Percentiles rank a stretch among this genome's conserved stretches.
These are phyloP conservation scores for Eimeria necatrix DNA, from an alignment of 169 alveolate genomes.

Conservation along the genomic window DNA sequence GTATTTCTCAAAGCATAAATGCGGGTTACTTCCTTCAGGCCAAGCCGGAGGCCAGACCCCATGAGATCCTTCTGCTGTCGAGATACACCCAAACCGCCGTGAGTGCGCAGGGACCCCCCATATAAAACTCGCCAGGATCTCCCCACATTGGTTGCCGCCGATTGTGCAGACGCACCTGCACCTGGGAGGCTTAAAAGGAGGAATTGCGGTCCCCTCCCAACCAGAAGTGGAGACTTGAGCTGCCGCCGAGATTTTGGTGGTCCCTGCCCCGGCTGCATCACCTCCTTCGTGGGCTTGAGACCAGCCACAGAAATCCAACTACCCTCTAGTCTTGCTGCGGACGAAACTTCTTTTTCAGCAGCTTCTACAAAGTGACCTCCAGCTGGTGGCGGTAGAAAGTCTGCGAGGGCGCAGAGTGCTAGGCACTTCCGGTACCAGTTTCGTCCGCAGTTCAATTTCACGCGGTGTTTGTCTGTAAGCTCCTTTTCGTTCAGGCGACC, in stretches of 20 bases:
- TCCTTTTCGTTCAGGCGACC: neutral
- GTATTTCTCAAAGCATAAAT: slow-evolving; percentile 4
- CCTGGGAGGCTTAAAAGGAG: slow-evolving; percentile 36
- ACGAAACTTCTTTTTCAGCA: slow-evolving; percentile 4
- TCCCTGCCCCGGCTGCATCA: slow-evolving; percentile 20
- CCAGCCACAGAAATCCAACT: slow-evolving; percentile 6
- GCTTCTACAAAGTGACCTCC: slow-evolving; percentile 7
- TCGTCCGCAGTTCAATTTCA: slow-evolving; percentile 25
- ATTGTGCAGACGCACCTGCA: slow-evolving; percentile 6
- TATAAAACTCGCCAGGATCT: slow-evolving; percentile 11
- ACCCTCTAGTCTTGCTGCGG: slow-evolving; percentile 33
- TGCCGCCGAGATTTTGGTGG: neutral
- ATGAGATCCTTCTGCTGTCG: slow-evolving; percentile 31
- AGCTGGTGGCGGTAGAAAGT: neutral
- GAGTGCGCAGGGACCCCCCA: slow-evolving; percentile 49
- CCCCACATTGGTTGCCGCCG: neutral
- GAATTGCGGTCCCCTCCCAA: slow-evolving; percentile 58
- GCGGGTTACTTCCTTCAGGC: neutral
- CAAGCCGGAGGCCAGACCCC: slow-evolving; percentile 49
- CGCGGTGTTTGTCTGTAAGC: neutral
- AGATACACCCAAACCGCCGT: slow-evolving; percentile 62
- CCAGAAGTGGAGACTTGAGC: slow-evolving; percentile 26
- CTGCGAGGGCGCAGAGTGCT: slow-evolving; percentile 20
- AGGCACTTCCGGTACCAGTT: slow-evolving; percentile 55
- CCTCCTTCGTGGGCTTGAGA: neutral